phyloP scores from a whole-genome alignment of 352 stramenopile species.

The Globisporangium orthogonon region DNA sequence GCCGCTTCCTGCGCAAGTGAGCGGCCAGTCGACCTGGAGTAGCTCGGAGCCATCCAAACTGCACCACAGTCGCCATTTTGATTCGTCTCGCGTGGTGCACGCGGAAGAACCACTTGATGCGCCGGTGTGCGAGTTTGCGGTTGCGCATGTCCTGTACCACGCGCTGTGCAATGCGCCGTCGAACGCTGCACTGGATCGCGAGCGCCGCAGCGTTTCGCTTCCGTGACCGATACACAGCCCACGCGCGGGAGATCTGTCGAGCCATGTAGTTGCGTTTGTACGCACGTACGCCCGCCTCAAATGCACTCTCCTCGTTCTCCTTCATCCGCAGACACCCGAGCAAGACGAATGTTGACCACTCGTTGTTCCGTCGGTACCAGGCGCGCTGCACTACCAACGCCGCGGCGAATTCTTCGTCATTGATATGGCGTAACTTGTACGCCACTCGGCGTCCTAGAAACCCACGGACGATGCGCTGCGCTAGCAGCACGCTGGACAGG shows the following conservation, averaged over 20 bases:
- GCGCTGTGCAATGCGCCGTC: constrained; percentile 23
- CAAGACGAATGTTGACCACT: constrained; percentile 80
- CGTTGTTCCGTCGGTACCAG: constrained; percentile 79
- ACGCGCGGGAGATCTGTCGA: constrained; percentile 34
- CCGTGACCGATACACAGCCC: constrained; percentile 18
- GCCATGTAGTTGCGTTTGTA: constrained; percentile 42
- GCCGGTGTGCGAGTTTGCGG: constrained; percentile 44
- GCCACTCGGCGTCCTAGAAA: constrained; percentile 40
- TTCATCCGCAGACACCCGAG: constrained; percentile 70
- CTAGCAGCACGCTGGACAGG: constrained; percentile 30
- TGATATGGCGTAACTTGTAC: constrained; percentile 15
- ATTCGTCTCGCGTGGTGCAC: constrained; percentile 38
- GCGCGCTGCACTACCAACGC: constrained; percentile 65
- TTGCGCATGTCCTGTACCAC: constrained; percentile 24
- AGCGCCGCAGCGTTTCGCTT: constrained; percentile 24
- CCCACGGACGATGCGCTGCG: constrained; percentile 51
- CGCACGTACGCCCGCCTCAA: constrained; percentile 30
- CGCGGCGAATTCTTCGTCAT: constrained; percentile 45
- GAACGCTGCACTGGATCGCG: constrained; percentile 42
- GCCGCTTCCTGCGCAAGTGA: constrained; percentile 33
- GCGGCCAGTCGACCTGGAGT: constrained; percentile 32
- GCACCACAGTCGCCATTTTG: constrained; percentile 30
- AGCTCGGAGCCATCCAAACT: constrained; percentile 70
- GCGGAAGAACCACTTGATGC: constrained; percentile 80
- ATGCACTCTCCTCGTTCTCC: constrained; percentile 51